Percentiles rank a stretch among this genome's conserved stretches.
Conservation (phyloP, 306 rosid species). For the Begonia masoniana region DNA sequence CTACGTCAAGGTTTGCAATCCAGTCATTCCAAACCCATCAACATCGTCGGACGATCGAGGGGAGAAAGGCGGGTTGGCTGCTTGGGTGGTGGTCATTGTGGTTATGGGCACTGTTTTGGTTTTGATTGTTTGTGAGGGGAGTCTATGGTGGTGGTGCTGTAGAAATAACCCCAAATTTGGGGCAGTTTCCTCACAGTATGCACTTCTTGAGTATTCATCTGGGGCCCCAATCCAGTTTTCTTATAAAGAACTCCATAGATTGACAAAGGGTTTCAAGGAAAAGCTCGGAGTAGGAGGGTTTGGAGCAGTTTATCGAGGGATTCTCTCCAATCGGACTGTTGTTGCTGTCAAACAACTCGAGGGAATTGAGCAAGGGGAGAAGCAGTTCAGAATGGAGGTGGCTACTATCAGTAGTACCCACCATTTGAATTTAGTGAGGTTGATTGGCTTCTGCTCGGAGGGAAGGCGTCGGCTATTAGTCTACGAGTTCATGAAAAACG, state of each 20-base stretch:
- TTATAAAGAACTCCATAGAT: slow-evolving; percentile 55
- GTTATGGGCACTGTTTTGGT: slow-evolving; percentile 43
- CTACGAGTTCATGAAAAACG: slow-evolving; percentile 76
- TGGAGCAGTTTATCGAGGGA: slow-evolving; percentile 68
- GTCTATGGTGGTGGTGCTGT: slow-evolving; percentile 75
- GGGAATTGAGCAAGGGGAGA: slow-evolving; percentile 86
- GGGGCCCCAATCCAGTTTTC: slow-evolving; percentile 85
- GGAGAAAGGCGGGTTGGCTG: slow-evolving; percentile 18
- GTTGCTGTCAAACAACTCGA: slow-evolving; percentile 84
- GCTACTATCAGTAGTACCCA: slow-evolving; percentile 87
- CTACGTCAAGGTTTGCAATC: slow-evolving; percentile 50
- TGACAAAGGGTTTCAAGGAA: slow-evolving; percentile 76
- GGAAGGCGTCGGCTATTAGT: slow-evolving; percentile 77
- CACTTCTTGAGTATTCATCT: slow-evolving; percentile 96
- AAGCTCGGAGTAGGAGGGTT: slow-evolving; percentile 88
- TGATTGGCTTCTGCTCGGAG: slow-evolving; percentile 86
- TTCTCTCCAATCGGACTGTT: slow-evolving; percentile 51
- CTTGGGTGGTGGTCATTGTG: slow-evolving; percentile 33
- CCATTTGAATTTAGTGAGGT: slow-evolving; percentile 75
- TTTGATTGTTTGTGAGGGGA: slow-evolving; percentile 47
- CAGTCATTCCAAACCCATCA: slow-evolving; percentile 21
- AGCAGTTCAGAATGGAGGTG: slow-evolving; percentile 78
- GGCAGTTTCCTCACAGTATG: slow-evolving; percentile 52
- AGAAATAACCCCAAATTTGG: slow-evolving; percentile 35
- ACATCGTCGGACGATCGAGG: slow-evolving; percentile 12